These are phyloP conservation scores for Escallonia herrerae DNA, from an alignment of 129 eudicot genomes.

Conservation along the genomic window DNA sequence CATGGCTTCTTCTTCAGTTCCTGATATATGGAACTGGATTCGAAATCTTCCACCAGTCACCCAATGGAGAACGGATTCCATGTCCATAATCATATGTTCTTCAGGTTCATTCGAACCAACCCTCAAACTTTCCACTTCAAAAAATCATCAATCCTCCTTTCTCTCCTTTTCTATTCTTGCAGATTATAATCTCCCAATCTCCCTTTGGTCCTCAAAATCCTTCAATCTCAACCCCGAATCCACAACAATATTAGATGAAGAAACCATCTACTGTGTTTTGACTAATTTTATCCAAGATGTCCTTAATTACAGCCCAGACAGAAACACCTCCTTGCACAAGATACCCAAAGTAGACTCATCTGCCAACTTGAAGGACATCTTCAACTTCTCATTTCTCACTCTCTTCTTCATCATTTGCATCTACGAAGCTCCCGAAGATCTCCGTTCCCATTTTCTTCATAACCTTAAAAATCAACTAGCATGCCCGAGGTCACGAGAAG, in stretches of 20 bases:
- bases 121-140: slow-evolving; percentile 46
- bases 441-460: slow-evolving; percentile 41
- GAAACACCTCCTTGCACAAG: slow-evolving; percentile 23
- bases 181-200: slow-evolving; percentile 41
- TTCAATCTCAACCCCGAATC: slow-evolving; percentile 16
- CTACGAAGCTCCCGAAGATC: slow-evolving; percentile 73
- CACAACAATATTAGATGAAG: slow-evolving; percentile 22
- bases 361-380: slow-evolving; percentile 36
- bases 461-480: slow-evolving; percentile 41
- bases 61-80: slow-evolving; percentile 49
- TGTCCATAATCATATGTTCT: slow-evolving; percentile 50
- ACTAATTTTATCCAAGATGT: slow-evolving; percentile 50
- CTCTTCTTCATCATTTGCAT: slow-evolving; percentile 67
- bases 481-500: slow-evolving; percentile 33
- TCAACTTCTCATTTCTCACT: slow-evolving; percentile 57
- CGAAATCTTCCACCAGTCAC: slow-evolving; percentile 50
- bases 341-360: slow-evolving; percentile 30
- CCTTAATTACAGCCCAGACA: slow-evolving; percentile 52
- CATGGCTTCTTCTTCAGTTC: slow-evolving; percentile 30
- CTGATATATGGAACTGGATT: slow-evolving; percentile 71
- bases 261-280: slow-evolving; percentile 31
- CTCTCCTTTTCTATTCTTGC: slow-evolving; percentile 45
- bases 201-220: slow-evolving; percentile 80
- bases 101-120: slow-evolving; percentile 55
- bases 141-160: slow-evolving; percentile 19